Conservation (phyloP, 2,329 filamentous ascomycete genomes). For the Clathrospora elynae region DNA sequence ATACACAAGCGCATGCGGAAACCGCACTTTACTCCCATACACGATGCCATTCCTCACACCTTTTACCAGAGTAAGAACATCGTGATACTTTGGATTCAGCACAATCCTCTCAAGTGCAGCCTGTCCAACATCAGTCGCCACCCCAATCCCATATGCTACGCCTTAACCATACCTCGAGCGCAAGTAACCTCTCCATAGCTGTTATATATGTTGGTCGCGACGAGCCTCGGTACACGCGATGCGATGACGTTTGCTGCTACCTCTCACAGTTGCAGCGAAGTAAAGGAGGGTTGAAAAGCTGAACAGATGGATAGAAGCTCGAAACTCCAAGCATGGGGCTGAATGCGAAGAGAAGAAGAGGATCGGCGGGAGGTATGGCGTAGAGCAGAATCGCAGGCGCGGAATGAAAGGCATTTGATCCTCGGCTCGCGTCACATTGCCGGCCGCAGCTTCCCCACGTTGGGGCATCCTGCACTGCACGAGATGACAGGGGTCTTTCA, state of each 20-base stretch:
- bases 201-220: slow-evolving; percentile 4
- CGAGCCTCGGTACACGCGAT: slow-evolving; percentile 33
- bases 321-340: slow-evolving; percentile 13
- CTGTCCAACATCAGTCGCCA: slow-evolving; percentile 52
- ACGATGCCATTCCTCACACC: slow-evolving; percentile 94
- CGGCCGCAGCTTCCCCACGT: slow-evolving; percentile 41
- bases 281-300: neutral
- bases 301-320: neutral
- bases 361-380: slow-evolving; percentile 20
- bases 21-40: slow-evolving; percentile 96
- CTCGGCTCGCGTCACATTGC: slow-evolving; percentile 45
- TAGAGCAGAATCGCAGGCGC: slow-evolving; percentile 22
- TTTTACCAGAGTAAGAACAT: slow-evolving; percentile 84
- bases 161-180: slow-evolving; percentile 34
- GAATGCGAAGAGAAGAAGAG: slow-evolving; percentile 12
- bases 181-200: slow-evolving; percentile 43
- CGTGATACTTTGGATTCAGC: slow-evolving; percentile 83
- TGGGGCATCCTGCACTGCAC: slow-evolving; percentile 25
- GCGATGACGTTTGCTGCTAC: slow-evolving; percentile 26
- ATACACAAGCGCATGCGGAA: slow-evolving; percentile 92
- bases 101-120: slow-evolving; percentile 74
- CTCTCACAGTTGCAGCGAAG: slow-evolving; percentile 1
- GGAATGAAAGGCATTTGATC: slow-evolving; percentile 35
- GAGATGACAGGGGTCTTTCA: slow-evolving; percentile 23
- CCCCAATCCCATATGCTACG: too few relatives aligned